Evolutionary conservation across 1,284 basidiomycete species (phyloP).

Genomic region (Trichosporon sp.): DNA sequence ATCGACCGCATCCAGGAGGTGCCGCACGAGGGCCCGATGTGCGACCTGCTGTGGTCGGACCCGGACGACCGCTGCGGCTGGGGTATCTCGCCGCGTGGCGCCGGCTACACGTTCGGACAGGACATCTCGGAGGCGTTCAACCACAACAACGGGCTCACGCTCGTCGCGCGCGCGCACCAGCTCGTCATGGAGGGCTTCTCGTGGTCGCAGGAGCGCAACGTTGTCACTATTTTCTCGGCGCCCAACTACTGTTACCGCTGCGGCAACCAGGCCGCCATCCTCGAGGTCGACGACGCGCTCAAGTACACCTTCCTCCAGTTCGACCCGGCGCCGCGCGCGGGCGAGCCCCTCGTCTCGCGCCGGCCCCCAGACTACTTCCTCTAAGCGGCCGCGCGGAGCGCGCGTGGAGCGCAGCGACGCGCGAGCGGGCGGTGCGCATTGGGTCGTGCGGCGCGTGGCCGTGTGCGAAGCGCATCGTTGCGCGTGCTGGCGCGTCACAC

Average conservation of each 20-base stretch:
- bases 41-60: constrained; percentile 97
- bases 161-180: constrained; percentile 93
- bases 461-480: not conserved
- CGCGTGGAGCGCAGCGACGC: not conserved
- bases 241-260: constrained; percentile 99
- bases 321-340: constrained; percentile 95
- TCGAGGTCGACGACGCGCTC: constrained; percentile 90
- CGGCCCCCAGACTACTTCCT: constrained; percentile 90
- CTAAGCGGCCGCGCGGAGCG: constrained; percentile 46
- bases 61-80: constrained; percentile 98
- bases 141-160: constrained; percentile 96
- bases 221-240: constrained; percentile 99
- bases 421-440: not conserved
- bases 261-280: constrained; percentile 98
- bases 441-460: no score
- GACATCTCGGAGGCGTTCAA: constrained; percentile 77
- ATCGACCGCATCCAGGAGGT: constrained; percentile 99
- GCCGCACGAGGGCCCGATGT: constrained; percentile 99
- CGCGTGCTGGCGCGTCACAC: no score
- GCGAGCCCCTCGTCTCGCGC: constrained; percentile 94
- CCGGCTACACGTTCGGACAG: constrained; percentile 98
- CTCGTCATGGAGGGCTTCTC: constrained; percentile 92
- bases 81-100: constrained; percentile 98
- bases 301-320: constrained; percentile 80
- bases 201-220: constrained; percentile 98